Conservation (phyloP, 148 eudicot genomes). For the Fagopyrum esculentum region DNA sequence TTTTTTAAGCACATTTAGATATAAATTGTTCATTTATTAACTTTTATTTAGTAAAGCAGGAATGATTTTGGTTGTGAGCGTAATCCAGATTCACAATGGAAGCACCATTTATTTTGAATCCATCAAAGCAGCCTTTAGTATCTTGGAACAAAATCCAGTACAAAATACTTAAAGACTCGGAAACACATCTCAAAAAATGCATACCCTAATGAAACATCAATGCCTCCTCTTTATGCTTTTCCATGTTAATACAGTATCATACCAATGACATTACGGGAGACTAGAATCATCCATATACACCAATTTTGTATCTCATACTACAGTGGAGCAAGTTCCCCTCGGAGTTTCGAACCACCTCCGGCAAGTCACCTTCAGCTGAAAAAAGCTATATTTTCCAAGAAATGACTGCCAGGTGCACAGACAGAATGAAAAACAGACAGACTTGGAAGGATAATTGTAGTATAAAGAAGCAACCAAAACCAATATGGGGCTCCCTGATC, state of each 20-base stretch:
- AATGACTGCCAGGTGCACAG: constrained; percentile 79
- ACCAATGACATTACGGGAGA: background rate
- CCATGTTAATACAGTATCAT: too few species aligned
- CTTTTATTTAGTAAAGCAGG: too few species aligned
- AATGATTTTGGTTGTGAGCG: too few species aligned
- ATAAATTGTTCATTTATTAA: too few species aligned
- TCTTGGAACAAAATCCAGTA: constrained; percentile 9
- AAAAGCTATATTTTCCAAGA: constrained; percentile 19
- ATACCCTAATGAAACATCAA: too few species aligned
- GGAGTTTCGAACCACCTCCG: constrained; percentile 60
- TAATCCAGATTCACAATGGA: background rate
- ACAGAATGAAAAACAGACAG: constrained; percentile 7
- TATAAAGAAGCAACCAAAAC: constrained; percentile 9
- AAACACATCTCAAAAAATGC: background rate
- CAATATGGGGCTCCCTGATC: constrained; percentile 21
- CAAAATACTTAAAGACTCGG: background rate
- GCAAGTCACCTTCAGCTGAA: constrained; percentile 43
- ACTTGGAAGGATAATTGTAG: constrained; percentile 17
- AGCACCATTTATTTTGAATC: background rate
- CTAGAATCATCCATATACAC: constrained; percentile 7
- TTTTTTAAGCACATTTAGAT: too few species aligned
- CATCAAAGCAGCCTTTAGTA: background rate
- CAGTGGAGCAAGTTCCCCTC: background rate
- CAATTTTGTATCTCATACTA: background rate
- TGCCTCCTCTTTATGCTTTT: too few species aligned